Base-by-base conservation (phyloP, 73 alveolate genomes). In the Paramecium bursaria region DNA sequence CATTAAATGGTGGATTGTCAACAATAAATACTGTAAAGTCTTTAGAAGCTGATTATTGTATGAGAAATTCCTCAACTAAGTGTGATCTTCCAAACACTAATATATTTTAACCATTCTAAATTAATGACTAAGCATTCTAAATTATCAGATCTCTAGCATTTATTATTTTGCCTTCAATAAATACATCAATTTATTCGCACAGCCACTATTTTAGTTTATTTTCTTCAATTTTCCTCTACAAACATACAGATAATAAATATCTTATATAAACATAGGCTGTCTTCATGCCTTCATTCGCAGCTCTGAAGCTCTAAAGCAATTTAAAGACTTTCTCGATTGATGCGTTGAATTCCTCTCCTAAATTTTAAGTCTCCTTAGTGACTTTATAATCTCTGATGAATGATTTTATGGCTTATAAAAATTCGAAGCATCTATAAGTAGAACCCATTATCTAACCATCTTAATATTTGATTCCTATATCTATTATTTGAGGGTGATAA, bases 271-370 rank as follows among this genome's bases (percentile, higher is more conserved):
- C 30, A 55, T 42, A 79, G 3, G 89, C 61, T 42, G 89, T 79
- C 30, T 50, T 79, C 85, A 79, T 53, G 21, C 89, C 89, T 55
- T 79, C 89, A 79, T 61, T 61, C 25, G 33, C 51, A 25, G 89
- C 50, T 79, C 89, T 79, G 48, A 79, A 79, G 33, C 42, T 15
- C 27, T 79, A 27, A 33, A 79, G 31, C 13, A 53, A 46, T 33
- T 49, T 54, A 21, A 53, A 54, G 11, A 79, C 23, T 3, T 39
- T 30, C 15, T 79, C 61, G 19, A 79, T 30, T 48, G 50, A 67
- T 13, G 33, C 61, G 2, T 46, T 31, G 46, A 79, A 79, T 39
- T 31, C 85, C 46, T 49, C 54, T 22, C 52, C 75, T 22, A 79
- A 79, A 23, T 33, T 35, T n/a, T 54, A 35, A 13, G 73, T 46